These are phyloP conservation scores for Annulohypoxylon maeteangense DNA, from an alignment of 495 filamentous ascomycete genomes.

Conservation along the genomic window DNA sequence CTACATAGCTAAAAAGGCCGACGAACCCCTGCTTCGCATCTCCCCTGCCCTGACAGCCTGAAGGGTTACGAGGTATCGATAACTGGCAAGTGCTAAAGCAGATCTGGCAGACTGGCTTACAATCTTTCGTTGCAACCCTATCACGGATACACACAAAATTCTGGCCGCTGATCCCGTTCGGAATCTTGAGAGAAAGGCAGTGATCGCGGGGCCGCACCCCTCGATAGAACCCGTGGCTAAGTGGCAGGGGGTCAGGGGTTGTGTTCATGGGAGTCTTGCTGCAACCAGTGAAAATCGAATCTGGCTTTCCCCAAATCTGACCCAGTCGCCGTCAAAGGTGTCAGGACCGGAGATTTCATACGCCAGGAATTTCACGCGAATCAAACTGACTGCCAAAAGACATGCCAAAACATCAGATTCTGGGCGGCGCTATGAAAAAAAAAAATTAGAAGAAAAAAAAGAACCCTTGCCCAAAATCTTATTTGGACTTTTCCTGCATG, in stretches of 20 bases:
- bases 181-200: conserved; percentile 36
- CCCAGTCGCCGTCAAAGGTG: conserved; percentile 36
- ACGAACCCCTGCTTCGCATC: conserved; percentile 37
- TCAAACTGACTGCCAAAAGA: conserved; percentile 26
- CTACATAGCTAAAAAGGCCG: conserved; percentile 39
- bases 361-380: conserved; percentile 37
- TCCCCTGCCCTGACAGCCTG: conserved; percentile 34
- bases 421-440: conserved; percentile 21
- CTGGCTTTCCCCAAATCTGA: conserved; percentile 35
- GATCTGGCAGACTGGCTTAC: conserved; percentile 37
- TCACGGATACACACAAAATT: conserved; percentile 40
- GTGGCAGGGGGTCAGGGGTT: conserved; percentile 28
- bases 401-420: conserved; percentile 25
- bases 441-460: too few species aligned
- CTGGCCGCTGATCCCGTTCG: conserved; percentile 35
- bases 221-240: conserved; percentile 34
- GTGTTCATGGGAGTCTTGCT: conserved; percentile 35
- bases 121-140: conserved; percentile 39
- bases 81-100: conserved; percentile 30
- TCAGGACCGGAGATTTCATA: conserved; percentile 41
- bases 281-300: conserved; percentile 39
- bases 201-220: conserved; percentile 39
- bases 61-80: conserved; percentile 26
- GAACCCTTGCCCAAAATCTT: conserved; percentile 26
- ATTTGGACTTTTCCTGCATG: conserved; percentile 36